Conservation (phyloP, 164 flowering plant species). For the Kalanchoe fedtschenkoi region DNA sequence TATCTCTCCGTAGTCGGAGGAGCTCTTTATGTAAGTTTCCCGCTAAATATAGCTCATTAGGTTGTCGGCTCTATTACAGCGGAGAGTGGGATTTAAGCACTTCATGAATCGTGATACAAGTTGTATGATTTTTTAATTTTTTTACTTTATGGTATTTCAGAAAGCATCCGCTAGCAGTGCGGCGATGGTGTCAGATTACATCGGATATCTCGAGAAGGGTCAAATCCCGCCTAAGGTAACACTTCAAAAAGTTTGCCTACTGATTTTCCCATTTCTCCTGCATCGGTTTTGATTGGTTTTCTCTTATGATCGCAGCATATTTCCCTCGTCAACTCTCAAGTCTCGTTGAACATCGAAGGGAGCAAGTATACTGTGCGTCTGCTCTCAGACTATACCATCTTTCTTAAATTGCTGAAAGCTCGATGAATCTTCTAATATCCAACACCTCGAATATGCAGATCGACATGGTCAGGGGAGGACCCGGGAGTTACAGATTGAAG, state of each 20-base stretch:
- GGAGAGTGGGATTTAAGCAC: not conserved
- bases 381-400: not conserved
- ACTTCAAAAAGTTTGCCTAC: not conserved
- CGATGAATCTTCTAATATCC: not conserved
- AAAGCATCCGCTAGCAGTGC: slow-evolving; percentile 96
- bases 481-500: slow-evolving; percentile 79
- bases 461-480: slow-evolving; percentile 86
- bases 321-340: slow-evolving; percentile 84
- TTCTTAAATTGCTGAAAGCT: slow-evolving; percentile 1
- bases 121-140: slow-evolving; percentile 7
- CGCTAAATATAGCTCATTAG: too few relatives aligned
- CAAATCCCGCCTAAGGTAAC: slow-evolving; percentile 99
- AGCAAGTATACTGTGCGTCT: slow-evolving; percentile 82
- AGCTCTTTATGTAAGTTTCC: slow-evolving; percentile 72
- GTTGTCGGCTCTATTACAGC: not conserved
- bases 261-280: not conserved
- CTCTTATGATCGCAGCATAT: slow-evolving; percentile 60
- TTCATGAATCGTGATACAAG: not conserved
- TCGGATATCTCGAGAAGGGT: slow-evolving; percentile 98
- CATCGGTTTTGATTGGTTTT: not conserved
- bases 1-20: slow-evolving; percentile 99
- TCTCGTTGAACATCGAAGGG: slow-evolving; percentile 94
- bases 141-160: slow-evolving; percentile 24
- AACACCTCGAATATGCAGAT: slow-evolving; percentile 30
- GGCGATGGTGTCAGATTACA: slow-evolving; percentile 89